Evolutionary conservation across 2,329 filamentous ascomycete genomes (phyloP).

Genomic region (Alternaria sp.): DNA sequence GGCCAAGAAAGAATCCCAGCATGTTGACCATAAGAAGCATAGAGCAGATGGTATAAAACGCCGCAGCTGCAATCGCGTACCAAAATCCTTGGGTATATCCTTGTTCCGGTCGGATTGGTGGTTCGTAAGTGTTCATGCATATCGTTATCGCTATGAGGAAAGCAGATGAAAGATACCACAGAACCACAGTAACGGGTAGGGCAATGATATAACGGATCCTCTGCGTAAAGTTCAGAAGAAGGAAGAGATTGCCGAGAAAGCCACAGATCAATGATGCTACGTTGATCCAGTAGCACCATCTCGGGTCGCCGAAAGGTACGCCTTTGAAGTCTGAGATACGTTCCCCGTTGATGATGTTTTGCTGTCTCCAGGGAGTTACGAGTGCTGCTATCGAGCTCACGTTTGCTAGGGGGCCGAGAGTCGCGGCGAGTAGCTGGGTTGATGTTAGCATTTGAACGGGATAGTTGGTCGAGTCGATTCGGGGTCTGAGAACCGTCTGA

Average conservation of each 20-base stretch:
- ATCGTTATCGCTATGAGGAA: conserved; percentile 71
- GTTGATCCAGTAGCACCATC: conserved; percentile 78
- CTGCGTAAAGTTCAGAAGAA: conserved; percentile 86
- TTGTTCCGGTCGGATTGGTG: conserved; percentile 55
- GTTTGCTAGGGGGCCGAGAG: conserved; percentile 84
- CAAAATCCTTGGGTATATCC: conserved; percentile 82
- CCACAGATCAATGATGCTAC: conserved; percentile 78
- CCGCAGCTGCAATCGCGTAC: conserved; percentile 81
- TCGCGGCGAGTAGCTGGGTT: conserved; percentile 72
- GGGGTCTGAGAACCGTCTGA: not conserved
- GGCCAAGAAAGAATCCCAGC: conserved; percentile 74
- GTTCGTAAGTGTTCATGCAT: conserved; percentile 68
- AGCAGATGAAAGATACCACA: conserved; percentile 72
- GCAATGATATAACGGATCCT: conserved; percentile 81
- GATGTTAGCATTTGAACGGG: not conserved
- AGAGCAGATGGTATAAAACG: conserved; percentile 79
- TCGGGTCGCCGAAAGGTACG: conserved; percentile 68
- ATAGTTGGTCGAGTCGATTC: not conserved
- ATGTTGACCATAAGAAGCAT: conserved; percentile 81
- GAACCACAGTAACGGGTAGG: conserved; percentile 79
- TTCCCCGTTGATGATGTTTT: conserved; percentile 56
- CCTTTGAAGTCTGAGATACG: conserved; percentile 60
- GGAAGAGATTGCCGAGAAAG: conserved; percentile 77
- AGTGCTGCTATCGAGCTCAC: conserved; percentile 86
- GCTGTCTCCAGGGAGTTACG: conserved; percentile 78